Conservation (phyloP, 2,329 filamentous ascomycete species). For the Ophiostoma perfectum region DNA sequence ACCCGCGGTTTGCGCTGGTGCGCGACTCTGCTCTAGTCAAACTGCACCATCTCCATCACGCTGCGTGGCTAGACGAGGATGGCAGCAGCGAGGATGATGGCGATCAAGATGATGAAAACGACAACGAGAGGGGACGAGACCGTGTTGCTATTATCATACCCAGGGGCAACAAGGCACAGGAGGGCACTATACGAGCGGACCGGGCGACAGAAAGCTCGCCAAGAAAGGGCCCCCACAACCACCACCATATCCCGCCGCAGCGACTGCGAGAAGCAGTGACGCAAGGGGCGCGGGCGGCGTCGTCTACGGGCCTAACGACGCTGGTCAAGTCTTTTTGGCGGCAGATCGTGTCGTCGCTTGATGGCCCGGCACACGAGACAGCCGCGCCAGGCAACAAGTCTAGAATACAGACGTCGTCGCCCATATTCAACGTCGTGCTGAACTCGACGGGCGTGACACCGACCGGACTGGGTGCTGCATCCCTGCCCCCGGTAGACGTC, state of each 20-base stretch:
- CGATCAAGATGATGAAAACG: neutral
- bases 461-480: constrained; percentile 46
- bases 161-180: neutral
- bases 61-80: constrained; percentile 57
- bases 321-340: constrained; percentile 45
- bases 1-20: constrained; percentile 77
- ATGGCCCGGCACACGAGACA: constrained; percentile 28
- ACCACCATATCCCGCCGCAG: constrained; percentile 6
- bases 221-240: neutral
- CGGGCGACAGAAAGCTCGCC: neutral
- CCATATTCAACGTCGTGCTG: constrained; percentile 33
- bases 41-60: constrained; percentile 44
- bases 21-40: constrained; percentile 53
- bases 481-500: constrained; percentile 41
- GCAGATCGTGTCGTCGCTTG: constrained; percentile 42
- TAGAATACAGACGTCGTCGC: neutral
- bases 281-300: neutral
- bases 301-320: constrained; percentile 35
- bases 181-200: neutral
- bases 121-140: neutral
- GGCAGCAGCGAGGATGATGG: constrained; percentile 15
- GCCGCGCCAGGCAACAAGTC: constrained; percentile 19
- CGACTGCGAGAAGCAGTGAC: neutral
- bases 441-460: constrained; percentile 36
- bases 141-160: neutral